Evolutionary conservation across 768 basidiomycete species (phyloP), one percentile per base, ranked within the genome.

Genomic region (Dioszegia crocea): DNA sequence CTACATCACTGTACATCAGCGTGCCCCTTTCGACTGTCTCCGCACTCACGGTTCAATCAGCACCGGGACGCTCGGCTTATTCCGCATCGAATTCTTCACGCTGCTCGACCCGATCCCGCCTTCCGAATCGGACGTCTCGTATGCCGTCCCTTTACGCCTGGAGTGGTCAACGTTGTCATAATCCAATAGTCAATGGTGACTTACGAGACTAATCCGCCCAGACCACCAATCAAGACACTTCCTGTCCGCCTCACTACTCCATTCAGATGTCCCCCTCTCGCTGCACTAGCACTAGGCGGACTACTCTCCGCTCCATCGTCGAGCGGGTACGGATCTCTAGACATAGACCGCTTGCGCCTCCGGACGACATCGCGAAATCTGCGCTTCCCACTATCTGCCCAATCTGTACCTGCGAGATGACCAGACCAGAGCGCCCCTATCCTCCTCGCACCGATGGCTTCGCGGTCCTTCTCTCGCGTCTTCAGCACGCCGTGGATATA

Each of bases 111-210:
- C 70, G 36, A 62, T 57, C 30, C 67, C 67, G 9, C 47, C 45
- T 29, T 71, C 70, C 5, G 70, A 71, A 52, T 71, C 70, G 1
- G 65, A 66, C 19, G 70, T 71, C 31, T 71, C 70, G 43, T 70
- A 70, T 4, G 44, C 38, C 5, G 63, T 63, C 6, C 47, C 51
- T 45, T 54, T 36, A 6, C 68, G 68, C 21, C 68, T 70, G 44
- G 24, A 3, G 11, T 4, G 11, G n/a, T 59, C 27, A 44, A 40
- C 29, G 11, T 41, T 6, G 17, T 11, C 21, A 23, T 4, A 36
- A 16, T 31, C 6, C 30, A 8, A 23, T 29, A n/a, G n/a, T n/a
- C n/a, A n/a, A n/a, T n/a, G n/a, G n/a, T n/a, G n/a, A 58, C 51
- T 49, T 54, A 67, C 69, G 49, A 49, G 17, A 65, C 64, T 1